Base-by-base conservation (phyloP, 208 protist genomes). In the Acanthamoeba healyi region DNA sequence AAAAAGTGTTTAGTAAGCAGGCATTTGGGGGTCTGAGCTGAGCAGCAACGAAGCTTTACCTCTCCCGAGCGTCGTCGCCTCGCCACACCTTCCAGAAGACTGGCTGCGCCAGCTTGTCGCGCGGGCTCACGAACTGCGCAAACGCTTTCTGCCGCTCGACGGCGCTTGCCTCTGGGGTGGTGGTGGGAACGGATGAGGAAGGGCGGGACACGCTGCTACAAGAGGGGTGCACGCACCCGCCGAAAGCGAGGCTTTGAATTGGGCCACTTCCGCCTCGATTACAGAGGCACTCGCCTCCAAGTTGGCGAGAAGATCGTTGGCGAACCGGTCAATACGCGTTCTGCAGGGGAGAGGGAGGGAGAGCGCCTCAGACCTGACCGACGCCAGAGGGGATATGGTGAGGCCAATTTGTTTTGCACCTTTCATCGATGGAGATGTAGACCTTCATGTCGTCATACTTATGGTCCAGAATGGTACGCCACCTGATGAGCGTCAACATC, bases 391-490 rank as follows among this genome's bases (percentile, higher is more conserved):
- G n/a, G n/a, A n/a, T n/a, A 12, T 49, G 44, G 44, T 49, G 44
- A 12, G 12, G 44, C 7, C 7, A 49, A 12, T 4, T 4, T 4
- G 12, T 5, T 4, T 24, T 19, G 17, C 29, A 74, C 65, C 65
- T 10, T 38, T 86, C 74, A 54, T 86, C 74, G n/a, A 54, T 4
- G 32, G 74, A 86, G 42, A 86, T 86, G 32, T 56, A 86, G 40
- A 54, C 34, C 42, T 86, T 86, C 74, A 86, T 86, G 42, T 86
- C 74, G 32, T 86, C 74, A n/a, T 86, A 86, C 46, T 56, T 12
- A 10, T 86, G 38, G 74, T 86, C 74, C 36, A 86, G 42, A 7
- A 86, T 86, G n/a, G 32, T 54, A 6, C 74, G 74, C 74, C 74
- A 74, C 61, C 61, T 70, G 29, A n/a, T n/a, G n/a, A n/a, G n/a